Percentiles rank a stretch among this genome's conserved stretches.
Evolutionary conservation across 768 basidiomycete species (phyloP).

Genomic region (Bullera alba): DNA sequence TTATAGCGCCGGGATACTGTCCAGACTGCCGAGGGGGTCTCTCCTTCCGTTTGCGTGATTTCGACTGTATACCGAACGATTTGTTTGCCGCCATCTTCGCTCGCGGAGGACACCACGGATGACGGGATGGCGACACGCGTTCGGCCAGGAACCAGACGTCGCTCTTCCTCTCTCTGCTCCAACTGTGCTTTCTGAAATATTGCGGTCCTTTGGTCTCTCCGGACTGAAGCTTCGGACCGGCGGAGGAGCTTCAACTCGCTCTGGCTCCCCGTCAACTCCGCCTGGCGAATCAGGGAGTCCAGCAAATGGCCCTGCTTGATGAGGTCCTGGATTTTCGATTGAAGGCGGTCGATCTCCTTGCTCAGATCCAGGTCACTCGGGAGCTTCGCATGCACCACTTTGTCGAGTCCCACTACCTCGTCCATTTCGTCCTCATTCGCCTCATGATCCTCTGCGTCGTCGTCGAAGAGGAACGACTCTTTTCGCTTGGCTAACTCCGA

Average conservation of each 20-base stretch:
- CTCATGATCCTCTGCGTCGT: slow-evolving; percentile 14
- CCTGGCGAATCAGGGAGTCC: slow-evolving; percentile 82
- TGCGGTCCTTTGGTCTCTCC: slow-evolving; percentile 71
- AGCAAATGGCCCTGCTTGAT: slow-evolving; percentile 76
- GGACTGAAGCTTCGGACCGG: slow-evolving; percentile 73
- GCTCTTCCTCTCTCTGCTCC: slow-evolving; percentile 88
- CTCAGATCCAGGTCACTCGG: slow-evolving; percentile 54
- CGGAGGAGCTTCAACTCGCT: slow-evolving; percentile 75
- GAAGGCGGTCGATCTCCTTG: slow-evolving; percentile 65
- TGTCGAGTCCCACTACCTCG: slow-evolving; percentile 45
- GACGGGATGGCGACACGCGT: slow-evolving; percentile 80
- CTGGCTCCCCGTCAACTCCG: slow-evolving; percentile 83
- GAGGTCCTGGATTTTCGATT: slow-evolving; percentile 66
- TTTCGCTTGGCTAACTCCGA: neutral
- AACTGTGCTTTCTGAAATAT: slow-evolving; percentile 87
- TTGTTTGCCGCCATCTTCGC: slow-evolving; percentile 64
- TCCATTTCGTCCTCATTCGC: slow-evolving; percentile 49
- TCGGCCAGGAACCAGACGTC: slow-evolving; percentile 71
- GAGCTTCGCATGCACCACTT: slow-evolving; percentile 55
- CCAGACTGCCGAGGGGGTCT: slow-evolving; percentile 72
- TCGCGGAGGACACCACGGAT: slow-evolving; percentile 66
- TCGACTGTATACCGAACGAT: slow-evolving; percentile 89
- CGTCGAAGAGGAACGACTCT: slow-evolving; percentile 46
- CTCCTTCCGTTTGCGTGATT: slow-evolving; percentile 75
- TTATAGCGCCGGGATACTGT: slow-evolving; percentile 88